These are phyloP conservation scores for Plasmodium inui DNA, from an alignment of 169 alveolate species.

Conservation along the genomic window DNA sequence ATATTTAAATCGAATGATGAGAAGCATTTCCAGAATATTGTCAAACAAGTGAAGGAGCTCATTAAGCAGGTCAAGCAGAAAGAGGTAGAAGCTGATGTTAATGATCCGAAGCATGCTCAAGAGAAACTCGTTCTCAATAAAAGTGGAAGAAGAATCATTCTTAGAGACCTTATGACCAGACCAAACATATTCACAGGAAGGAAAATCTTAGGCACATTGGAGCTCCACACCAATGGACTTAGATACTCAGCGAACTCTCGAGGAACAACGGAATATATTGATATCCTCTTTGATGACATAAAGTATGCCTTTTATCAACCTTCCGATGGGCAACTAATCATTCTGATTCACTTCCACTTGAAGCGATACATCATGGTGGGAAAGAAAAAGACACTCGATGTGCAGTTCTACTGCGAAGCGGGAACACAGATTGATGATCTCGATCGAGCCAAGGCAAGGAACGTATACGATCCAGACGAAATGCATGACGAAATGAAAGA, in stretches of 20 bases:
- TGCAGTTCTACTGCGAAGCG: slow-evolving; percentile 96
- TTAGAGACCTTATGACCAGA: slow-evolving; percentile 87
- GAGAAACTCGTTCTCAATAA: slow-evolving; percentile 90
- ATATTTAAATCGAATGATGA: slow-evolving; percentile 92
- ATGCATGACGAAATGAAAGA: slow-evolving; percentile 96
- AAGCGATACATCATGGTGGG: slow-evolving; percentile 96
- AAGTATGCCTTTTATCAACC: slow-evolving; percentile 98
- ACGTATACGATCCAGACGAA: slow-evolving; percentile 96
- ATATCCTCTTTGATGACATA: slow-evolving; percentile 94
- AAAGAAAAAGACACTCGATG: slow-evolving; percentile 94
- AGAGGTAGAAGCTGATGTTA: slow-evolving; percentile 93
- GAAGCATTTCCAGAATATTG: slow-evolving; percentile 86
- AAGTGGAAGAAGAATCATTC: slow-evolving; percentile 84
- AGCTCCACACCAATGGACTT: slow-evolving; percentile 97
- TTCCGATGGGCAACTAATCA: slow-evolving; percentile 95
- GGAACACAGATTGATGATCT: slow-evolving; percentile 97
- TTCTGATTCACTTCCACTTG: slow-evolving; percentile 95
- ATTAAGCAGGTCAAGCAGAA: slow-evolving; percentile 93
- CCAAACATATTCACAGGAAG: slow-evolving; percentile 88
- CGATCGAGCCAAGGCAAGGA: slow-evolving; percentile 92
- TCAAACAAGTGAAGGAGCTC: slow-evolving; percentile 93
- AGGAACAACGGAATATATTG: slow-evolving; percentile 89
- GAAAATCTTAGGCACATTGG: slow-evolving; percentile 93
- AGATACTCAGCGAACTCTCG: slow-evolving; percentile 88
- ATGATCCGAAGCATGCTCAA: slow-evolving; percentile 90